Percentiles rank a stretch among this genome's conserved stretches.
Conservation (phyloP, 2,329 filamentous ascomycete genomes). For the Ampelomyces quisqualis region DNA sequence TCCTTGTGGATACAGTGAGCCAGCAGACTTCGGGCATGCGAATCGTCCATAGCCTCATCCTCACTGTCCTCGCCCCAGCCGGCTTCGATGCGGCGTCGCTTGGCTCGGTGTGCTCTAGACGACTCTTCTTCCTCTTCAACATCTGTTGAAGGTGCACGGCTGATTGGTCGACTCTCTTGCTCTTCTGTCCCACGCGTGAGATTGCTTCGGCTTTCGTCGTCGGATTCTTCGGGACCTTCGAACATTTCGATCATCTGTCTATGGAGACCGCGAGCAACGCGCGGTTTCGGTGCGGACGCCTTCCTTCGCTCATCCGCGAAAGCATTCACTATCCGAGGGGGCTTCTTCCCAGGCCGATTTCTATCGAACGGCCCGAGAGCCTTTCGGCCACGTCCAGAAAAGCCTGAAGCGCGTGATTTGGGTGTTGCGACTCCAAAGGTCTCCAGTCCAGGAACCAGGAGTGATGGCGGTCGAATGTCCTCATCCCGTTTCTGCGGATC, state of each 20-base stretch:
- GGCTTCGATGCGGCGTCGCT: slow-evolving; percentile 48
- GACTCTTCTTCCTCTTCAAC: slow-evolving; percentile 55
- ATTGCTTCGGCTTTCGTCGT: slow-evolving; percentile 68
- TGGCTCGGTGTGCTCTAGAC: slow-evolving; percentile 46
- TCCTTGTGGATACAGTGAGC: slow-evolving; percentile 56
- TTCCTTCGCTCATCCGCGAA: slow-evolving; percentile 62
- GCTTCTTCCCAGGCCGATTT: slow-evolving; percentile 46
- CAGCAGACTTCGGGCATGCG: slow-evolving; percentile 49
- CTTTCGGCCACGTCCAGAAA: slow-evolving; percentile 47
- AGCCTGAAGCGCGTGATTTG: slow-evolving; percentile 46
- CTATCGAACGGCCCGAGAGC: slow-evolving; percentile 49
- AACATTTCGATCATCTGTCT: slow-evolving; percentile 73
- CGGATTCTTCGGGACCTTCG: slow-evolving; percentile 82
- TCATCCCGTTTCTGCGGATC: slow-evolving; percentile 63
- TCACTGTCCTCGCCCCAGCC: slow-evolving; percentile 52
- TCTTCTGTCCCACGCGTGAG: slow-evolving; percentile 78
- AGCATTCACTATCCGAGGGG: slow-evolving; percentile 46
- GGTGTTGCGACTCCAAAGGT: slow-evolving; percentile 66
- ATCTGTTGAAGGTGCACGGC: slow-evolving; percentile 60
- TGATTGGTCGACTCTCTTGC: slow-evolving; percentile 76
- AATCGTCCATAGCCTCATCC: slow-evolving; percentile 52
- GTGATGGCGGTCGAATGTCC: slow-evolving; percentile 56
- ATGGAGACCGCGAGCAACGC: slow-evolving; percentile 72
- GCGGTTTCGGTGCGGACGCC: slow-evolving; percentile 55
- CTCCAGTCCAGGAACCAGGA: slow-evolving; percentile 59